Percentiles rank a stretch among this genome's conserved stretches.
These are phyloP conservation scores for Strobilomyces confusus DNA, from an alignment of 768 basidiomycete genomes.

Conservation along the genomic window DNA sequence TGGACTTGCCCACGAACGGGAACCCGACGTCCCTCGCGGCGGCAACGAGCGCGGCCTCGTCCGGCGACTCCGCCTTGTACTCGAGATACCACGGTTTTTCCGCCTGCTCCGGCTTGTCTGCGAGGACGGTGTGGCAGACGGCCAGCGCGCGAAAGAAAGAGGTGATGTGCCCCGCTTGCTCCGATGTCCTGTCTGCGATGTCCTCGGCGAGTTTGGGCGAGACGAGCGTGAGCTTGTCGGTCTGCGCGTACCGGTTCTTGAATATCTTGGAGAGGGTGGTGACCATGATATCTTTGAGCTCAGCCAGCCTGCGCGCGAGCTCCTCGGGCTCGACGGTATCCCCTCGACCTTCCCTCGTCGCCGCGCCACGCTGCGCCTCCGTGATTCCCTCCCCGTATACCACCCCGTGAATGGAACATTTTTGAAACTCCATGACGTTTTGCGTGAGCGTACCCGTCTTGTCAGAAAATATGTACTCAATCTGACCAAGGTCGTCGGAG, in stretches of 20 bases:
- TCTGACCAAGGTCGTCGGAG: constrained; percentile 97
- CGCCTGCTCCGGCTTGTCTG: constrained; percentile 66
- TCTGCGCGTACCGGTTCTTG: constrained; percentile 83
- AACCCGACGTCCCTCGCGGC: constrained; percentile 93
- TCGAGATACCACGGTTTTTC: constrained; percentile 60
- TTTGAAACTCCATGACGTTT: constrained; percentile 98
- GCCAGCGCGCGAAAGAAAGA: constrained; percentile 96
- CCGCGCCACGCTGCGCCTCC: constrained; percentile 91
- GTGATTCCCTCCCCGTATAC: constrained; percentile 93
- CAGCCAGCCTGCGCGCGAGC: constrained; percentile 59
- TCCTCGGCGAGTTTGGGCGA: constrained; percentile 82
- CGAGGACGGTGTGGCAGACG: constrained; percentile 86
- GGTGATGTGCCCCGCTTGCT: constrained; percentile 63
- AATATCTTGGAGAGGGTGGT: constrained; percentile 68
- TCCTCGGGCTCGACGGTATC: constrained; percentile 67
- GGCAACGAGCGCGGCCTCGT: constrained; percentile 90
- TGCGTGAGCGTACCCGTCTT: constrained; percentile 97
- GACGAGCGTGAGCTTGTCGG: constrained; percentile 81
- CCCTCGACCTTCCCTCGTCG: constrained; percentile 71
- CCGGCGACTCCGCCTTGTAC: constrained; percentile 96
- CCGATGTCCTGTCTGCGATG: constrained; percentile 54
- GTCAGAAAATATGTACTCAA: constrained; percentile 92
- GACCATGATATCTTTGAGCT: constrained; percentile 75
- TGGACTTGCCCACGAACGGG: constrained; percentile 75
- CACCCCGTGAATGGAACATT: constrained; percentile 82